Percentiles rank a stretch among this genome's conserved stretches.
Conservation (phyloP, 495 filamentous ascomycete species). For the Paragyromitra xinjiangensis region DNA sequence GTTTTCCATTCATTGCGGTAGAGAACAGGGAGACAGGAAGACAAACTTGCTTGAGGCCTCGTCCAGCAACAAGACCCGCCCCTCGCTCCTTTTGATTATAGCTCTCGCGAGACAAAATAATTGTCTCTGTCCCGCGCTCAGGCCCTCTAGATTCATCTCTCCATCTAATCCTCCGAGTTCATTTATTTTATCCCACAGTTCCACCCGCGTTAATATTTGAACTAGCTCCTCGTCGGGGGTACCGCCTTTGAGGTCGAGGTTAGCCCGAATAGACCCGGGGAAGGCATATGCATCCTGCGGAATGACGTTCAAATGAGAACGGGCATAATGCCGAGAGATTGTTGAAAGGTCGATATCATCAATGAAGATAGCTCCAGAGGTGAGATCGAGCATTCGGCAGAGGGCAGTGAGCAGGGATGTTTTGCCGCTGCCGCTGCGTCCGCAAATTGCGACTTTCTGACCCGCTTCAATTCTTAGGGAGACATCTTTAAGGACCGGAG, state of each 20-base stretch:
- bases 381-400: constrained; percentile 82
- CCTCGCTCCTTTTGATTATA: constrained; percentile 72
- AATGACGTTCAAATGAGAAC: constrained; percentile 87
- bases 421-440: constrained; percentile 82
- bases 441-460: constrained; percentile 52
- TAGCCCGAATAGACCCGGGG: constrained; percentile 84
- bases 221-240: neutral
- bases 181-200: constrained; percentile 79
- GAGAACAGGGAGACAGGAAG: too few species aligned
- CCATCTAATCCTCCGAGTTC: neutral
- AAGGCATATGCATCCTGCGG: constrained; percentile 95
- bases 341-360: constrained; percentile 84
- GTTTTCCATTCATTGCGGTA: too few species aligned
- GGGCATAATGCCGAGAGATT: constrained; percentile 78
- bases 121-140: constrained; percentile 93
- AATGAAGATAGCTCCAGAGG: constrained; percentile 79
- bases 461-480: neutral
- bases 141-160: constrained; percentile 66
- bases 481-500: neutral
- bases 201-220: constrained; percentile 85
- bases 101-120: constrained; percentile 91
- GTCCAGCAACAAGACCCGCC: constrained; percentile 91
- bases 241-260: constrained; percentile 72
- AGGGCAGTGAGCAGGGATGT: constrained; percentile 69
- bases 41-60: constrained; percentile 74